phyloP scores from a whole-genome alignment of 2,329 filamentous ascomycete species.

The Chalaropsis thielavioides region DNA sequence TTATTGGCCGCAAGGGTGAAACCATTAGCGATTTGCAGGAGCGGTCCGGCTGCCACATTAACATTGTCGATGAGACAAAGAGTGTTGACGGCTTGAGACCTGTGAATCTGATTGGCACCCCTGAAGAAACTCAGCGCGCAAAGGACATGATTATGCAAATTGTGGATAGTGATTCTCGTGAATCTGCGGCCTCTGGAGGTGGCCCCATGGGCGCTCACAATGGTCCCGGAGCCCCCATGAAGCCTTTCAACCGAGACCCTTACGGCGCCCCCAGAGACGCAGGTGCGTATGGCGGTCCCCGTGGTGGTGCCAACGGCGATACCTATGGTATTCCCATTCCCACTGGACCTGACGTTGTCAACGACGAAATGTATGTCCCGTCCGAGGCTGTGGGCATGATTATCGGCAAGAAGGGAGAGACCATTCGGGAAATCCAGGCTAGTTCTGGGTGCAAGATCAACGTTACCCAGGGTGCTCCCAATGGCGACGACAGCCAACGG shows the following conservation, averaged over 20 bases:
- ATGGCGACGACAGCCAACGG: constrained; percentile 52
- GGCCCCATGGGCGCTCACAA: constrained; percentile 24
- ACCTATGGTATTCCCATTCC: constrained; percentile 17
- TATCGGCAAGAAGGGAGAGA: constrained; percentile 86
- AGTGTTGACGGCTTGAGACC: constrained; percentile 80
- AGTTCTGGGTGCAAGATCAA: constrained; percentile 88
- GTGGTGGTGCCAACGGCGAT: constrained; percentile 25
- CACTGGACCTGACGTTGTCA: constrained; percentile 49
- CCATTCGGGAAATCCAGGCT: constrained; percentile 86
- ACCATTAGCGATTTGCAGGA: constrained; percentile 89
- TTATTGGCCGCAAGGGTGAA: constrained; percentile 86
- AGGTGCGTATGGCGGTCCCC: constrained; percentile 21
- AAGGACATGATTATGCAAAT: constrained; percentile 88
- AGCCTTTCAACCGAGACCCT: constrained; percentile 14
- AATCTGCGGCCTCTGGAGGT: constrained; percentile 28
- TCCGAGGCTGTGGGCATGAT: constrained; percentile 94
- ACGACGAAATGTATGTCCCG: constrained; percentile 71
- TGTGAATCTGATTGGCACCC: constrained; percentile 75
- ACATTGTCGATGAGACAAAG: constrained; percentile 87
- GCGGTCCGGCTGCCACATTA: constrained; percentile 84
- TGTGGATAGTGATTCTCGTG: constrained; percentile 74
- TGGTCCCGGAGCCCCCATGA: constrained; percentile 22
- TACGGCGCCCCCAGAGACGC: constrained; percentile 13
- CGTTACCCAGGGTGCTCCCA: constrained; percentile 64
- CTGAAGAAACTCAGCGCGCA: constrained; percentile 57